phyloP scores from a whole-genome alignment of 2,329 filamentous ascomycete genomes.

The Alternaria brassicae region DNA sequence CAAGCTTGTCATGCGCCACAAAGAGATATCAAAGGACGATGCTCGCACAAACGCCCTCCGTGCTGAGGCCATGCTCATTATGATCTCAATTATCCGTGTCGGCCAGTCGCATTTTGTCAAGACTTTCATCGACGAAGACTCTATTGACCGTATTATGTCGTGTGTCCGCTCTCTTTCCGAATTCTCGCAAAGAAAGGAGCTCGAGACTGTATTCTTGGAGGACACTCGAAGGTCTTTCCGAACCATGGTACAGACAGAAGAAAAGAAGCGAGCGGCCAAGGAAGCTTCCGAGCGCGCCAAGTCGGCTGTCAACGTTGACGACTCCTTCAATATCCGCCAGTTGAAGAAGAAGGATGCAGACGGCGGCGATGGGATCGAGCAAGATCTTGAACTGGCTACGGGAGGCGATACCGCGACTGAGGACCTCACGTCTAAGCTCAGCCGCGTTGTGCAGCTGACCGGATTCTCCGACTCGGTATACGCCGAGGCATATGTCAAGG shows the following conservation, averaged over 20 bases:
- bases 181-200: constrained; percentile 85
- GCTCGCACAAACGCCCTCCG: constrained; percentile 92
- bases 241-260: constrained; percentile 95
- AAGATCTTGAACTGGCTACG: constrained; percentile 92
- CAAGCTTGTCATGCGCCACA: constrained; percentile 97
- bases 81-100: constrained; percentile 98
- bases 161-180: constrained; percentile 92
- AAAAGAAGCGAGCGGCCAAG: constrained; percentile 96
- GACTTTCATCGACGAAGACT: constrained; percentile 95
- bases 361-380: constrained; percentile 82
- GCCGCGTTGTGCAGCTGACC: constrained; percentile 93
- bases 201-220: constrained; percentile 90
- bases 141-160: constrained; percentile 97
- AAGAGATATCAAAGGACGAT: constrained; percentile 85
- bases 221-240: constrained; percentile 96
- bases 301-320: constrained; percentile 92
- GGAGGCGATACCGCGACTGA: constrained; percentile 85
- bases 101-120: constrained; percentile 99
- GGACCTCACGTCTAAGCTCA: constrained; percentile 91
- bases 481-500: constrained; percentile 98
- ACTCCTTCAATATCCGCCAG: constrained; percentile 91
- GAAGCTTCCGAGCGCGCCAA: constrained; percentile 93
- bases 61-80: constrained; percentile 98
- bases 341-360: constrained; percentile 85
- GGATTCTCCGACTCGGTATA: constrained; percentile 99